Percentiles rank a stretch among this genome's conserved stretches.
phyloP scores from a whole-genome alignment of 2,329 filamentous ascomycete genomes.

The Metarhizium robertsii region DNA sequence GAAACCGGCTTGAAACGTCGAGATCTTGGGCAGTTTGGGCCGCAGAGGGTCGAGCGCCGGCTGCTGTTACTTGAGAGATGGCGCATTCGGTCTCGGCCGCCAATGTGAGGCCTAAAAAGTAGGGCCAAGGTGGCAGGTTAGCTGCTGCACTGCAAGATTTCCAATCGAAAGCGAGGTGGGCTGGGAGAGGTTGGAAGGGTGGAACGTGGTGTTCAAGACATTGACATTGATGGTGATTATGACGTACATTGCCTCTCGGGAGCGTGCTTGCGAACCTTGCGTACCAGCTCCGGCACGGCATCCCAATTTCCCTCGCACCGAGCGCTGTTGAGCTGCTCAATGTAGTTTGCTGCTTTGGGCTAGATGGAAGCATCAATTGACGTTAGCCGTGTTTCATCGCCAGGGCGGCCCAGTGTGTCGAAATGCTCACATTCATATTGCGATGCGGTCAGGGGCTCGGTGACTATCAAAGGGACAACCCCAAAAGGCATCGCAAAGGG shows the following conservation, averaged over 20 bases:
- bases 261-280: conserved; percentile 92
- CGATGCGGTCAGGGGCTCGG: conserved; percentile 18
- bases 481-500: conserved; percentile 11
- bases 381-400: conserved; percentile 12
- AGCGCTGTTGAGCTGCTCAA: conserved; percentile 73
- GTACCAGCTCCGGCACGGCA: conserved; percentile 75
- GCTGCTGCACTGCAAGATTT: background rate
- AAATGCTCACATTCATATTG: conserved; percentile 28
- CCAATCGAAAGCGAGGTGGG: background rate
- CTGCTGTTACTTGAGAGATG: conserved; percentile 44
- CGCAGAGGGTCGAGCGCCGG: conserved; percentile 31
- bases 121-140: background rate
- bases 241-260: conserved; percentile 71
- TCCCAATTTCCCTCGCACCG: conserved; percentile 85
- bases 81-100: conserved; percentile 61
- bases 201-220: background rate
- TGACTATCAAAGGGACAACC: conserved; percentile 12
- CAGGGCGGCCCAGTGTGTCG: background rate
- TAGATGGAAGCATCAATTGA: conserved; percentile 17
- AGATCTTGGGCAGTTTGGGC: conserved; percentile 32
- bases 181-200: background rate
- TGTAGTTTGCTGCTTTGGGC: conserved; percentile 74
- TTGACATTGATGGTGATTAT: background rate
- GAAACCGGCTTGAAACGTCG: conserved; percentile 34
- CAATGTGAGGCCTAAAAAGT: conserved; percentile 51